These are phyloP conservation scores for Daldinia bambusicola DNA, from an alignment of 495 filamentous ascomycete genomes.

Conservation along the genomic window DNA sequence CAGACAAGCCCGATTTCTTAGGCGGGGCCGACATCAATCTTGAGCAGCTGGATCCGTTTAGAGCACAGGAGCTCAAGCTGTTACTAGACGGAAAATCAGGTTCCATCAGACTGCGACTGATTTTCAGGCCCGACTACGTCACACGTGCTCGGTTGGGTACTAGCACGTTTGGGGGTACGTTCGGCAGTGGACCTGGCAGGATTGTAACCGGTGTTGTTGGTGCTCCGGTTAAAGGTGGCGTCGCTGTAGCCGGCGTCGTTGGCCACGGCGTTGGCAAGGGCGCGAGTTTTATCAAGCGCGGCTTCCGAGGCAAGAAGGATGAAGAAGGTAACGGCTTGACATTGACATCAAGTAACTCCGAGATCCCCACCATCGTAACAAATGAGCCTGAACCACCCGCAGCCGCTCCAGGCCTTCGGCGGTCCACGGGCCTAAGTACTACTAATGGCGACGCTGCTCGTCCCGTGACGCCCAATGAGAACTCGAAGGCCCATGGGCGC, in stretches of 20 bases:
- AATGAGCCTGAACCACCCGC: constrained; percentile 52
- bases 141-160: constrained; percentile 88
- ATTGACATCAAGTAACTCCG: constrained; percentile 47
- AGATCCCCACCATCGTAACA: constrained; percentile 59
- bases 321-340: constrained; percentile 58
- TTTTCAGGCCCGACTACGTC: constrained; percentile 97
- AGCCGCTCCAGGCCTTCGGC: constrained; percentile 49
- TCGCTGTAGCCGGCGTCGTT: constrained; percentile 72
- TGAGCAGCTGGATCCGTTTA: constrained; percentile 83
- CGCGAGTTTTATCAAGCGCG: constrained; percentile 84
- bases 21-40: constrained; percentile 83
- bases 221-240: constrained; percentile 90
- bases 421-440: constrained; percentile 47
- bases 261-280: constrained; percentile 87
- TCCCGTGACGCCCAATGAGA: constrained; percentile 55
- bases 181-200: constrained; percentile 87
- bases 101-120: constrained; percentile 78
- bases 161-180: constrained; percentile 92
- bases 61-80: constrained; percentile 74
- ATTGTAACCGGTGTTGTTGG: constrained; percentile 82
- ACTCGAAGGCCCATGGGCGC: constrained; percentile 64
- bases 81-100: constrained; percentile 90
- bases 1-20: constrained; percentile 87
- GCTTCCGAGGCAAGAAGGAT: constrained; percentile 74
- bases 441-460: constrained; percentile 45